A percentile compares a stretch with the other conserved stretches of the same genome.
These are phyloP conservation scores for Venturia pyrina DNA, from an alignment of 2,329 filamentous ascomycete species.

Conservation along the genomic window DNA sequence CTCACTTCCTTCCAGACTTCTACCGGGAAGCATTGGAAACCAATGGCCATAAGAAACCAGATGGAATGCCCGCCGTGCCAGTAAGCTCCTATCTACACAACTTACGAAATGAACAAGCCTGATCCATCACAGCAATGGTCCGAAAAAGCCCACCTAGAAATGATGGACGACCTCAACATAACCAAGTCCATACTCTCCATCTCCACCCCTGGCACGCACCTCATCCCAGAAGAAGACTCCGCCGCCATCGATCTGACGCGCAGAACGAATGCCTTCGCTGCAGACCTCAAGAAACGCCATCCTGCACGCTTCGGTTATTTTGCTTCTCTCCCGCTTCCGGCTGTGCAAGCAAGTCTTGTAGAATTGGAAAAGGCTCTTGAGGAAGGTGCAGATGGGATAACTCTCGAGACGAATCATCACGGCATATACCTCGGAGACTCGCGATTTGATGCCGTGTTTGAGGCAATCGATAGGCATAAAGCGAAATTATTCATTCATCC, in stretches of 20 bases:
- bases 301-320: slow-evolving; percentile 42
- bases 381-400: slow-evolving; percentile 41
- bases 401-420: slow-evolving; percentile 42
- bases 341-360: slow-evolving; percentile 35
- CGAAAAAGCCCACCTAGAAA: slow-evolving; percentile 33
- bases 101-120: neutral
- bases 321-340: slow-evolving; percentile 43
- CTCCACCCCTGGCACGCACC: slow-evolving; percentile 42
- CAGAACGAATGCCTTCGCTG: slow-evolving; percentile 31
- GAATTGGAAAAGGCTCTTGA: slow-evolving; percentile 38
- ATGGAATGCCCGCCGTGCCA: slow-evolving; percentile 41
- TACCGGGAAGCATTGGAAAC: slow-evolving; percentile 32
- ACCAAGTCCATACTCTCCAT: slow-evolving; percentile 45
- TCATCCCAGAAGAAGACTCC: slow-evolving; percentile 30
- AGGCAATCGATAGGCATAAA: slow-evolving; percentile 35
- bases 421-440: slow-evolving; percentile 43
- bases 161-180: slow-evolving; percentile 43
- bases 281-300: slow-evolving; percentile 26
- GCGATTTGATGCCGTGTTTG: slow-evolving; percentile 37
- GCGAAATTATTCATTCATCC: slow-evolving; percentile 47
- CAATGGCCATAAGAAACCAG: slow-evolving; percentile 34
- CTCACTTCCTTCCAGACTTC: slow-evolving; percentile 35
- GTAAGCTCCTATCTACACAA: neutral
- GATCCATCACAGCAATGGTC: slow-evolving; percentile 31
- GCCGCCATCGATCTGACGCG: slow-evolving; percentile 30